Evolutionary conservation across 1,139 yeast genomes (phyloP).

Genomic region (Wickerhamomyces sp.): DNA sequence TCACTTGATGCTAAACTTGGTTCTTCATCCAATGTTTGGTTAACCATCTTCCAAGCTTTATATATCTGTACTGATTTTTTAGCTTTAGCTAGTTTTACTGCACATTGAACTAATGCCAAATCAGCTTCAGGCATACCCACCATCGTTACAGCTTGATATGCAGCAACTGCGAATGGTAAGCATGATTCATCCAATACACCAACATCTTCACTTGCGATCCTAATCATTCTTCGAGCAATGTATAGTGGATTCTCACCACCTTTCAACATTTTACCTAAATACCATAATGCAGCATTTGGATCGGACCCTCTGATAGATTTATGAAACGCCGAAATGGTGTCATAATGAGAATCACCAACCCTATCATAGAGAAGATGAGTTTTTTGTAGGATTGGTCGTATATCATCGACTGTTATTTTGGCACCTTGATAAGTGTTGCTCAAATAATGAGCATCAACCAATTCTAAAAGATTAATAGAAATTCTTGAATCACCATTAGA

Average conservation of each 20-base stretch:
- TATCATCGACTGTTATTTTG: conserved; percentile 24
- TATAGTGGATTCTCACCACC: conserved; percentile 95
- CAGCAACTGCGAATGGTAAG: conserved; percentile 80
- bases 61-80: conserved; percentile 83
- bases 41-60: conserved; percentile 68
- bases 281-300: conserved; percentile 85
- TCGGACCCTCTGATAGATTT: conserved; percentile 85
- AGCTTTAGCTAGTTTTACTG: conserved; percentile 80
- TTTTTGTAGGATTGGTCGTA: conserved; percentile 39
- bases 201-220: conserved; percentile 88
- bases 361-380: conserved; percentile 74
- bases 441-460: conserved; percentile 37
- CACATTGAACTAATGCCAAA: conserved; percentile 84
- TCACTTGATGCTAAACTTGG: conserved; percentile 56
- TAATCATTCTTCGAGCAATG: conserved; percentile 86
- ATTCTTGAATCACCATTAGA: conserved; percentile 88
- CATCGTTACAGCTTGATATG: conserved; percentile 83
- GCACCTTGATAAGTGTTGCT: not conserved
- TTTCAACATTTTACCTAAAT: conserved; percentile 77
- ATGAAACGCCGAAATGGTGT: conserved; percentile 90
- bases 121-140: conserved; percentile 98
- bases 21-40: conserved; percentile 48
- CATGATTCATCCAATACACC: conserved; percentile 81
- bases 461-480: conserved; percentile 72
- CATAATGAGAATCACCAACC: conserved; percentile 90